A percentile compares a stretch with the other conserved stretches of the same genome.
phyloP scores from a whole-genome alignment of 768 basidiomycete species.

The Boletus patriciae region DNA sequence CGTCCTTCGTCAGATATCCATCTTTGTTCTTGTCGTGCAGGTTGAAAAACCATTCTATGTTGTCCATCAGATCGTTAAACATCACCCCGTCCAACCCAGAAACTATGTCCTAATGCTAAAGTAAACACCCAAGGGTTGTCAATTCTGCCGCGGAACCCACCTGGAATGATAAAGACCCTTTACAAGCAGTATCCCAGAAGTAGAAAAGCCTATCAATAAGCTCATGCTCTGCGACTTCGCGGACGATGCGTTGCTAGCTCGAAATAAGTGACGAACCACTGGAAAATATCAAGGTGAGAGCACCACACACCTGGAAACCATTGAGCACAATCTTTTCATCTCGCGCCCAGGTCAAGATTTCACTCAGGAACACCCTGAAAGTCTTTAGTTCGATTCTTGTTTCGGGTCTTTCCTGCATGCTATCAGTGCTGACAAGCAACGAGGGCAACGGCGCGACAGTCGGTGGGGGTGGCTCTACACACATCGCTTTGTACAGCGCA shows the following conservation, averaged over 20 bases:
- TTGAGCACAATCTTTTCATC: slow-evolving; percentile 91
- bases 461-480: slow-evolving; percentile 68
- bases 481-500: slow-evolving; percentile 83
- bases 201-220: slow-evolving; percentile 91
- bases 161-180: slow-evolving; percentile 88
- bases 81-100: slow-evolving; percentile 87
- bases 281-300: background rate
- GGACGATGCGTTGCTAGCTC: slow-evolving; percentile 77
- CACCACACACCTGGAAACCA: slow-evolving; percentile 71
- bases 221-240: slow-evolving; percentile 93
- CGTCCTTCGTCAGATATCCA: slow-evolving; percentile 93
- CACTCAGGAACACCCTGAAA: slow-evolving; percentile 87
- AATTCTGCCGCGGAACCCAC: slow-evolving; percentile 37
- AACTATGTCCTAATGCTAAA: slow-evolving; percentile 70
- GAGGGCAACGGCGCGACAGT: slow-evolving; percentile 47
- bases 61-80: slow-evolving; percentile 97
- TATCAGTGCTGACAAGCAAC: slow-evolving; percentile 57
- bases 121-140: slow-evolving; percentile 3
- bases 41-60: slow-evolving; percentile 98
- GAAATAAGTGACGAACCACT: slow-evolving; percentile 2
- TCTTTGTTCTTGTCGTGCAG: slow-evolving; percentile 96
- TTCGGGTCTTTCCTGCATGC: slow-evolving; percentile 75
- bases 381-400: slow-evolving; percentile 84
- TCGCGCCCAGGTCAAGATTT: slow-evolving; percentile 93
- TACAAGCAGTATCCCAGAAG: slow-evolving; percentile 85